phyloP scores from a whole-genome alignment of 1,139 yeast species.

The Ogataea hybrid region DNA sequence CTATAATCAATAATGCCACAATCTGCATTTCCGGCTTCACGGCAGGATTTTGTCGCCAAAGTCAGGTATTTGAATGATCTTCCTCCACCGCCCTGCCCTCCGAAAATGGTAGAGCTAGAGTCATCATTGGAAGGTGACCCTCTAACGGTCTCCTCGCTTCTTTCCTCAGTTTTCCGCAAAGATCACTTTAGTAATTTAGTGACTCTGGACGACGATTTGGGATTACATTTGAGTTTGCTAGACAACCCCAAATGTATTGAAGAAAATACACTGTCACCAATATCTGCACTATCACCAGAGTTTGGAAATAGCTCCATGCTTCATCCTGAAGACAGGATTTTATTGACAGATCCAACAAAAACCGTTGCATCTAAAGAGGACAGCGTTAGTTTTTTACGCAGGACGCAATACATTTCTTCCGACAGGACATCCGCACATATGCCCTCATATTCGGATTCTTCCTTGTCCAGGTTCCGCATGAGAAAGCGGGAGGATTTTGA shows the following conservation, averaged over 20 bases:
- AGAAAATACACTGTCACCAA: slow-evolving; percentile 50
- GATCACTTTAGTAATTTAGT: slow-evolving; percentile 69
- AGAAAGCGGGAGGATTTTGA: slow-evolving; percentile 42
- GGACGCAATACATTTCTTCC: slow-evolving; percentile 85
- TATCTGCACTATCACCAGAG: slow-evolving; percentile 34
- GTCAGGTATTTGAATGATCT: slow-evolving; percentile 81
- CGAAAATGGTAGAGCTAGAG: slow-evolving; percentile 64
- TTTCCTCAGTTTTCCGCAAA: slow-evolving; percentile 73
- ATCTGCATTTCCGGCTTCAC: slow-evolving; percentile 24
- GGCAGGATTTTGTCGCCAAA: slow-evolving; percentile 88
- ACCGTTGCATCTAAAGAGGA: slow-evolving; percentile 42
- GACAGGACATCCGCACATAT: slow-evolving; percentile 13
- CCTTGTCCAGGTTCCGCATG: background rate
- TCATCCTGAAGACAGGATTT: slow-evolving; percentile 73
- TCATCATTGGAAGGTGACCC: slow-evolving; percentile 27
- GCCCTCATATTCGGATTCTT: background rate
- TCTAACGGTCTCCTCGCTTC: slow-evolving; percentile 57
- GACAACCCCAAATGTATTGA: slow-evolving; percentile 69
- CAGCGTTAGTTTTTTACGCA: slow-evolving; percentile 80
- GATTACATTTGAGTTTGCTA: slow-evolving; percentile 77
- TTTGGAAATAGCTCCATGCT: slow-evolving; percentile 36
- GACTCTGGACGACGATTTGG: slow-evolving; percentile 69
- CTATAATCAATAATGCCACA: slow-evolving; percentile 6
- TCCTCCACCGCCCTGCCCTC: slow-evolving; percentile 94
- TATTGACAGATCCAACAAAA: slow-evolving; percentile 70